Base-by-base conservation (phyloP, 2,329 filamentous ascomycete species). In the Beauveria varroae region DNA sequence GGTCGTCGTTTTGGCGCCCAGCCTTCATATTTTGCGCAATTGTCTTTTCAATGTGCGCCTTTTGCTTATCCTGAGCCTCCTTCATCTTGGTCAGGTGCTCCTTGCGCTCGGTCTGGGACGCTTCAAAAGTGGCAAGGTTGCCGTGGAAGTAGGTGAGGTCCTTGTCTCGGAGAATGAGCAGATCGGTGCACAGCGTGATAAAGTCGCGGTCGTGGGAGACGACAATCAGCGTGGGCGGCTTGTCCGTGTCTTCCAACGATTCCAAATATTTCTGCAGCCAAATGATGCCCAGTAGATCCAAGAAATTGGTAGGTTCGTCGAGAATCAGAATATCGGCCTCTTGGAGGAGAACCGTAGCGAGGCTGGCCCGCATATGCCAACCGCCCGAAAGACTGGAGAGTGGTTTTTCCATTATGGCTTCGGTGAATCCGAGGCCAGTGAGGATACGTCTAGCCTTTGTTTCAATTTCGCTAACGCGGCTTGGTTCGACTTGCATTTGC, bases 131-230 rank as follows among this genome's bases (percentile, higher is more conserved):
- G 0, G 86, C 80, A 0, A 96, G 77, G 62, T 89, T 88, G 1
- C 91, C 91, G 53, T 87, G 85, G 73, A 95, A 95, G 61, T 88
- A 88, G 2, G 84, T 84, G 1, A 96, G 78, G 18, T 80, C 79
- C 67, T 90, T 86, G 61, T 93, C 87, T 34, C 86, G 86, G 22
- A 96, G 75, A 40, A 96, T 85, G 24, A 96, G 79, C 2, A 93
- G 81, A 72, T 96, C 89, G 9, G 88, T 91, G 64, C 91, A 87
- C 0, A 86, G 82, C 57, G 91, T 87, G 53, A 88, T 84, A 69
- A 96, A 96, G 65, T 89, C 87, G 18, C 91, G 84, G 71, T 96
- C 91, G 74, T 96, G 91, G 0, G 91, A 95, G 3, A 95, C 90
- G 1, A 95, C 77, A 18, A 96, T 78, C 1, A 95, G 79, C 0